Percentiles rank a stretch among this genome's conserved stretches.
These are phyloP conservation scores for Hypoxylon intermedium DNA, from an alignment of 495 filamentous ascomycete genomes.

Conservation along the genomic window DNA sequence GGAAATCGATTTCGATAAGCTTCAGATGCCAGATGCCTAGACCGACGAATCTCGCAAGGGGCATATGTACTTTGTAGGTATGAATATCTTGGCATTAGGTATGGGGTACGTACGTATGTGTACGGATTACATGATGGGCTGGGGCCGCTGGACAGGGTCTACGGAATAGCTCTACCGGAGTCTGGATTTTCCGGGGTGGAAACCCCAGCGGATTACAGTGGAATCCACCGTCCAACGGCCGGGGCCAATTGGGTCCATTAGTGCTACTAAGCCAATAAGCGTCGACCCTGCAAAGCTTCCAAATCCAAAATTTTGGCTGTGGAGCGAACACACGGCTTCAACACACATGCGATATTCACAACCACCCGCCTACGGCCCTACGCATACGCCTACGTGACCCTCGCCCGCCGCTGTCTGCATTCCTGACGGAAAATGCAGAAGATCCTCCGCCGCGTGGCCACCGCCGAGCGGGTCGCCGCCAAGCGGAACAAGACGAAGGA, in stretches of 20 bases:
- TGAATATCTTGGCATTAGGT: conserved; percentile 22
- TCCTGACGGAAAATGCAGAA: conserved; percentile 67
- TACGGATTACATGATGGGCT: not conserved
- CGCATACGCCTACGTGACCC: not conserved
- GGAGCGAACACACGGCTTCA: not conserved
- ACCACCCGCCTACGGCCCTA: not conserved
- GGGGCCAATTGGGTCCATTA: conserved; percentile 10
- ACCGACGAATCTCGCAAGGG: not conserved
- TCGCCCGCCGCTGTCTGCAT: not conserved
- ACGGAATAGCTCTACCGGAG: conserved; percentile 7
- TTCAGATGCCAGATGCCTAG: too few species aligned
- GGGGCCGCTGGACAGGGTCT: too few species aligned
- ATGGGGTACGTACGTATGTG: conserved; percentile 3
- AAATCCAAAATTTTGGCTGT: conserved; percentile 31
- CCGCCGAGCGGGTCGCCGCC: conserved; percentile 69
- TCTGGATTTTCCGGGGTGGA: conserved; percentile 27
- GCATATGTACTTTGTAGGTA: too few species aligned
- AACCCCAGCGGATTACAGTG: not conserved
- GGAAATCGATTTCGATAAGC: too few species aligned
- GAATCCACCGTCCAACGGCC: not conserved
- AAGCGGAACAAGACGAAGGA: conserved; percentile 53
- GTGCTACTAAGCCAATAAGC: conserved; percentile 3
- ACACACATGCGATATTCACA: not conserved
- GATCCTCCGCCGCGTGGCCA: conserved; percentile 70
- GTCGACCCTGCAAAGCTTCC: conserved; percentile 6